Base-by-base conservation (phyloP, 805 yeast species). In the Sugiyamaella valdiviana region DNA sequence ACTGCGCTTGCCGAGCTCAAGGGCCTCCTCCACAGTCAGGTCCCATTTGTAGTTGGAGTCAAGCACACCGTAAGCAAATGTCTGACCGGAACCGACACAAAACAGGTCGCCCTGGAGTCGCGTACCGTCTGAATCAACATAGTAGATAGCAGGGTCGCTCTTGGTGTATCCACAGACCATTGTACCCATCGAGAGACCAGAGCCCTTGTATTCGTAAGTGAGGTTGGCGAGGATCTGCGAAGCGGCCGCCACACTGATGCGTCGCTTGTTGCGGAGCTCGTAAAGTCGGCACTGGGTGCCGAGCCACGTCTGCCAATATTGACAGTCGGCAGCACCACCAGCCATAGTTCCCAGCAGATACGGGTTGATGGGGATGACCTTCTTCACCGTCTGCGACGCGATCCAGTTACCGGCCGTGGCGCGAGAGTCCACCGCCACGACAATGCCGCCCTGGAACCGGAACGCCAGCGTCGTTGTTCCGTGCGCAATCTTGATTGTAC, bases 241-340 rank as follows among this genome's bases (percentile, higher is more conserved):
- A 7, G 99, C 98, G 9, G 98, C 96, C 26, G 96, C 93, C 36
- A 91, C 98, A 4, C 93, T 80, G 57, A 93, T 93, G 60, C 99
- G 79, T 70, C 89, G 91, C 70, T 91, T 90, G 67, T 91, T 93
- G 64, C 96, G 79, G 62, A 93, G 76, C 68, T 93, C 99, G 67
- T 90, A 95, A 61, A 93, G 71, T 62, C 99, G 76, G 73, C 98
- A 91, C 70, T 93, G 97, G 15, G 95, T 74, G 54, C 99, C 99
- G 52, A 93, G 77, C 98, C 98, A 93, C 35, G 97, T 87, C 71
- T 93, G 98, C 99, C 99, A 93, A 70, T 76, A 93, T 68, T 93
- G 99, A 75, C 99, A 93, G 71, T 93, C 99, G 26, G 98, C 98
- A 44, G 99, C 99, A 73, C 98, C 98, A 71, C 99, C 99, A 29